Evolutionary conservation across 208 protist genomes (phyloP).

Genomic region (Acanthamoeba castellanii): DNA sequence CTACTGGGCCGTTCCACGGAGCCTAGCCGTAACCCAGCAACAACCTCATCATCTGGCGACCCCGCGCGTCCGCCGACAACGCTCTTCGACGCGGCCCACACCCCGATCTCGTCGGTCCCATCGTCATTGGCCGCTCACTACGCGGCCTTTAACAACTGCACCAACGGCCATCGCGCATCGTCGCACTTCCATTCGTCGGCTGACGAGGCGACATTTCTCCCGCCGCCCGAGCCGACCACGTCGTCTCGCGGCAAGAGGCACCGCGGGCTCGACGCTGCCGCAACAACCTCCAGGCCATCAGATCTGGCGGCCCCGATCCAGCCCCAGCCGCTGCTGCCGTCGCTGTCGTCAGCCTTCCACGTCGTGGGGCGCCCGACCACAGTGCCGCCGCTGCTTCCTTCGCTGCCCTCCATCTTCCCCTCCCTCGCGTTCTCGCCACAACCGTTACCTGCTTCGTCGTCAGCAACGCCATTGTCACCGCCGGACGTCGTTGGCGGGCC

Average conservation of each 20-base stretch:
- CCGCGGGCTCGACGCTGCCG: no score
- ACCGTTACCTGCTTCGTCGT: neutral
- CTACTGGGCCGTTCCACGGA: neutral
- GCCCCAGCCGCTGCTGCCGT: no score
- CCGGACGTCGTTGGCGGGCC: neutral
- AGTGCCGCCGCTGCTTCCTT: neutral
- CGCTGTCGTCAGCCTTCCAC: neutral
- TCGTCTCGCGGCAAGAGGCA: neutral
- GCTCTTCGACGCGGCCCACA: no score
- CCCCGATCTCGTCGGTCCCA: no score
- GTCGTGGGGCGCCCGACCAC: no score
- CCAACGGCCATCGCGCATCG: no score
- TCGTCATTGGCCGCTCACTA: neutral
- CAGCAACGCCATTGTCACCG: neutral
- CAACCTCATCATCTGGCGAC: neutral
- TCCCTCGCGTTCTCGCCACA: neutral
- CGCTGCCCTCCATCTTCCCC: neutral
- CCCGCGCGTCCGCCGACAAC: no score
- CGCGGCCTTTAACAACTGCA: no score
- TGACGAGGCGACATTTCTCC: neutral
- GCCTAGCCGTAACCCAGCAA: neutral
- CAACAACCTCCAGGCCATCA: no score
- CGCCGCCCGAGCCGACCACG: neutral
- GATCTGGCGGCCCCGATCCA: no score
- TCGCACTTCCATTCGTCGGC: neutral